Base-by-base conservation (phyloP, 2,329 filamentous ascomycete genomes). In the Ophiosphaerella korrae region DNA sequence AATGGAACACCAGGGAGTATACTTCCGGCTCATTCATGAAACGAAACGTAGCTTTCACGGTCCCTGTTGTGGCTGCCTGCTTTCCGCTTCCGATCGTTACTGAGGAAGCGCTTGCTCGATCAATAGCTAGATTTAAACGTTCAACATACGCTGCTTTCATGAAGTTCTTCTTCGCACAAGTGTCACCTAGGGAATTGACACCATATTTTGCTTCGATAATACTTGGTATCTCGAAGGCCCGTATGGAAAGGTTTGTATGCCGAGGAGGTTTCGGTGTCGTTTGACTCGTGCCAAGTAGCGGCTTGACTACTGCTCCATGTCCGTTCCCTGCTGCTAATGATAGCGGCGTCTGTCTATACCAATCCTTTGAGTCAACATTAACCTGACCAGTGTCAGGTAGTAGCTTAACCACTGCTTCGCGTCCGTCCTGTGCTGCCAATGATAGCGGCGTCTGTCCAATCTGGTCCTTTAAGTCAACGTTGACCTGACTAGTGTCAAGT, bases 141-240 rank as follows among this genome's bases (percentile, higher is more conserved):
- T 26, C 21, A 3, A 52, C 55, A 18, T 45, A 51, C 13, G 49
- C 49, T 23, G 50, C 45, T 11, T 42, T 45, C 49, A 58, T 58
- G 29, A 53, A 58, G 24, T 58, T 58, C 2, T 24, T 31, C 29
- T 51, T 58, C 7, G 52, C 55, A 23, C 49, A 40, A 7, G 24
- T 45, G 31, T 58, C 55, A 21, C 52, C 55, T 1, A 55, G 36
- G 2, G 53, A 49, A 35, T 42, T 34, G 13, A 48, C 24, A 9
- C 12, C 7, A 12, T 34, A 2, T 2, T 26, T 6, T 6, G 31
- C 13, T 36, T 16, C 37, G n/a, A 46, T 18, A 1, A 35, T 13
- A 29, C 43, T 34, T 23, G 50, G 50, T 29, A 53, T 50, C n/a
- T 50, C 45, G 34, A 35, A 50, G 2, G 14, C 29, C 14, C 40